Percentiles rank a stretch among this genome's conserved stretches.
Evolutionary conservation across 306 rosid species (phyloP).

Genomic region (Hippophae tibetana): DNA sequence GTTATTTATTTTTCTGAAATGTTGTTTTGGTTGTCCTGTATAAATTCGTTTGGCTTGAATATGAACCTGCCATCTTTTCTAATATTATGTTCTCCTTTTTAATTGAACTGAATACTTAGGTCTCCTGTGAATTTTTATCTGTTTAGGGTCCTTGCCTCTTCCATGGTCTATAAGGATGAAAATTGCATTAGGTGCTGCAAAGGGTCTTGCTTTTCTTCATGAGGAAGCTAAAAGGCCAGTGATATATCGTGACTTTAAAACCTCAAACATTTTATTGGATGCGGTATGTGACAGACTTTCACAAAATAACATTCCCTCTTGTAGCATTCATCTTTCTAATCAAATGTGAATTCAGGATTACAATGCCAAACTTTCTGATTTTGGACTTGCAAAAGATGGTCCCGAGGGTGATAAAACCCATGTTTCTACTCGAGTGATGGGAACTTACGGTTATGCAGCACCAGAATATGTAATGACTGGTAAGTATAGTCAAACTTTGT

Average conservation of each 20-base stretch:
- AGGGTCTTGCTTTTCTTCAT: constrained; percentile 92
- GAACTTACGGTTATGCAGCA: constrained; percentile 96
- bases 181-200: constrained; percentile 95
- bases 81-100: constrained; percentile 2
- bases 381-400: constrained; percentile 98
- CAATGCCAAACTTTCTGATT: constrained; percentile 94
- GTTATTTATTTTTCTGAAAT: not conserved
- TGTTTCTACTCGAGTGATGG: constrained; percentile 97
- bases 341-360: constrained; percentile 52
- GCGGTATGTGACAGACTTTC: constrained; percentile 54
- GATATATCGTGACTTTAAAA: constrained; percentile 90
- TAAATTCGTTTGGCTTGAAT: not conserved
- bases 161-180: constrained; percentile 98
- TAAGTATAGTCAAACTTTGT: constrained; percentile 21
- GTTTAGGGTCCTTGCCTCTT: constrained; percentile 87
- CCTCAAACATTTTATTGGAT: constrained; percentile 89
- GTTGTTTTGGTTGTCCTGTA: not conserved
- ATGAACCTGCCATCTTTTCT: not conserved
- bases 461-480: constrained; percentile 99
- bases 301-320: constrained; percentile 1
- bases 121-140: too few species aligned
- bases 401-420: constrained; percentile 98
- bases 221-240: constrained; percentile 97
- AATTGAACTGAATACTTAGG: too few species aligned
- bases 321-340: constrained; percentile 28